Base-by-base conservation (phyloP, 495 filamentous ascomycete species). In the Penicillium desertorum region DNA sequence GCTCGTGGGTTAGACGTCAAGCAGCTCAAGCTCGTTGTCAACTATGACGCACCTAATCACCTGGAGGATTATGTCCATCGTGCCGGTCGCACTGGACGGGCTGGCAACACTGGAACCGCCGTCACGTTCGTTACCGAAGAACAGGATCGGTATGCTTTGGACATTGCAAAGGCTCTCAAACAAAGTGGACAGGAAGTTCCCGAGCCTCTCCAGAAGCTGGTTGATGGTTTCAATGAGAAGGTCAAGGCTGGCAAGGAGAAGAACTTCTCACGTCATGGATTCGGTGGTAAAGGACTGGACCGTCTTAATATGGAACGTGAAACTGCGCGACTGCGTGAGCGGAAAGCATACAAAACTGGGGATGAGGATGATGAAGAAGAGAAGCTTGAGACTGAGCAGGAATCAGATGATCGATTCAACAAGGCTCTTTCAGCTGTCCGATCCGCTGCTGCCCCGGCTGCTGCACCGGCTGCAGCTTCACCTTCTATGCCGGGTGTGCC, bases 51-150 rank as follows among this genome's bases (percentile, higher is more conserved):
- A 4, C 95, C 95, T 4, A 96, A 96, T 67, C 95, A 99, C 73
- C 76, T 96, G 32, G 95, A 99, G 73, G 95, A 99, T 67, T 99
- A 99, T 65, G 93, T 99, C 10, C 95, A 99, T 69, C 89, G 95
- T 62, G 90, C 89, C 52, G 95, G 95, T 49, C 86, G 95, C 57
- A 99, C 95, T 9, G 95, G 95, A 6, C 86, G 95, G 71, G 95
- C 95, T 27, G 95, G 95, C 27, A 95, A 96, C 65, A 95, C 83
- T 6, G 95, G 95, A 57, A 96, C 91, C 20, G 95, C 94, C 0
- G 89, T 98, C 43, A 98, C 94, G 0, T 96, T 99, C 71, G 76
- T 99, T 51, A 96, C 91, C 2, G 83, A 89, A 50, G 89, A 95
- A 12, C 91, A 99, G 63, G 92, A 94, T 62, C 87, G 92, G 39